Base-by-base conservation (phyloP, 2,329 filamentous ascomycete species). In the Phialophora tarda region DNA sequence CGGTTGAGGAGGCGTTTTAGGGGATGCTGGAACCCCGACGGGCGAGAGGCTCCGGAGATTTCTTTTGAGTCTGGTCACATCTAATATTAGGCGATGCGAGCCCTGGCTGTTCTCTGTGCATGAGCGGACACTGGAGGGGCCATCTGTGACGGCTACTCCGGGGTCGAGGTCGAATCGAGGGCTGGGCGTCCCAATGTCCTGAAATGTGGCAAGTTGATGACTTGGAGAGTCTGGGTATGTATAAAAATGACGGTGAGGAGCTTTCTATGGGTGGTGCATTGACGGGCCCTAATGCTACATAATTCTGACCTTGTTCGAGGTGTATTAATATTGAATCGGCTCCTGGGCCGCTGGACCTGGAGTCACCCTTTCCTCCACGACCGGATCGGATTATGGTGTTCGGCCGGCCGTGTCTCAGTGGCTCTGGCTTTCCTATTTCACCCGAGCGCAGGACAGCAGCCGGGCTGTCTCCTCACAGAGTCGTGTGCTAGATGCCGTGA, bases 1-100 rank as follows among this genome's bases (percentile, higher is more conserved):
- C 93, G 12, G 91, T 96, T 78, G 93, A 97, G 80, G 92, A 96
- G 78, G 69, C 66, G 32, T 72, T 72, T 51, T 72, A 69, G 62
- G 55, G 59, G 47, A 56, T 32, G 26, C 14, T 51, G 23, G 48
- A 51, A 26, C 48, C 48, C 26, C 48, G 24, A 11, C 21, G 48
- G 48, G 10, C 12, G 41, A 32, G 41, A 23, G 28, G 57, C 17
- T 21, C 6, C 14, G 2, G 12, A 44, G 38, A 21, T 44, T 44
- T 44, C 17, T 7, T 3, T n/a, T 44, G 38, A 44, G 5, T n/a
- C 17, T 21, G 38, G 38, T 44, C 17, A 44, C 38, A n/a, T 21
- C 38, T 44, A 44, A 17, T 7, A n/a, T n/a, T n/a, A 44, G 38
- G 14, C 12, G 14, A n/a, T 3, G 38, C 11, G 38, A n/a, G 8